Percentiles rank a stretch among this genome's conserved stretches.
Evolutionary conservation across 1,284 basidiomycete genomes (phyloP).

Genomic region (Psilocybe mexicana): DNA sequence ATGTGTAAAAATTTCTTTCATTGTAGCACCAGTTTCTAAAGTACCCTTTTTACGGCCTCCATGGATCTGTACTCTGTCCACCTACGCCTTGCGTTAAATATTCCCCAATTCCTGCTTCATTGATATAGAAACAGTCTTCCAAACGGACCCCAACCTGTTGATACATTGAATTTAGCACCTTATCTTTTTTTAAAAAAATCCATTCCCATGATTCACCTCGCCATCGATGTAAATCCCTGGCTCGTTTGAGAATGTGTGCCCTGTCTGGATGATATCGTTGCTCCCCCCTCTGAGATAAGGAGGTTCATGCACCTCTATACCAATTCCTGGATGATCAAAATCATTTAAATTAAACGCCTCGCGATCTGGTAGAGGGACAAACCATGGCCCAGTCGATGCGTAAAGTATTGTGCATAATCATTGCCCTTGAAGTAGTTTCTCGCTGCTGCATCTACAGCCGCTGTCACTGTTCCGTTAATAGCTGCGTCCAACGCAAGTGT

Average conservation of each 20-base stretch:
- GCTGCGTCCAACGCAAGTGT: constrained; percentile 52
- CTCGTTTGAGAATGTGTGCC: constrained; percentile 82
- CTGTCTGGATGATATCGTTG: constrained; percentile 53
- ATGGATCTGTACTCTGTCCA: constrained; percentile 54
- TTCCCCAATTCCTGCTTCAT: constrained; percentile 49
- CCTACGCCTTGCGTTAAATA: constrained; percentile 66
- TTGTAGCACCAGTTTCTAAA: constrained; percentile 6
- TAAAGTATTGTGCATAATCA: constrained; percentile 67
- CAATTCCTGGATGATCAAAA: constrained; percentile 58
- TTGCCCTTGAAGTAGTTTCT: constrained; percentile 48
- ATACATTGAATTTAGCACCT: not conserved
- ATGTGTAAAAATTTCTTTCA: constrained; percentile 1
- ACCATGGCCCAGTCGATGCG: constrained; percentile 82
- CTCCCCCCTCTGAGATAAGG: constrained; percentile 79
- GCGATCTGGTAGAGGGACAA: constrained; percentile 18
- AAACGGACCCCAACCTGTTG: constrained; percentile 70
- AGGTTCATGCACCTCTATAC: constrained; percentile 78
- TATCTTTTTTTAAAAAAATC: not conserved
- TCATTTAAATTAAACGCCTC: constrained; percentile 1
- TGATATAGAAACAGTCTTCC: constrained; percentile 81
- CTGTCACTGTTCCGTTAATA: constrained; percentile 49
- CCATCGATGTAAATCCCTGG: constrained; percentile 83
- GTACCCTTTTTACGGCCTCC: constrained; percentile 37
- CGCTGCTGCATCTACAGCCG: constrained; percentile 68
- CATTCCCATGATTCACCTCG: constrained; percentile 43